A percentile compares a stretch with the other conserved stretches of the same genome.
Evolutionary conservation across 75 land plant species (phyloP).

Genomic region (Pinus taeda): DNA sequence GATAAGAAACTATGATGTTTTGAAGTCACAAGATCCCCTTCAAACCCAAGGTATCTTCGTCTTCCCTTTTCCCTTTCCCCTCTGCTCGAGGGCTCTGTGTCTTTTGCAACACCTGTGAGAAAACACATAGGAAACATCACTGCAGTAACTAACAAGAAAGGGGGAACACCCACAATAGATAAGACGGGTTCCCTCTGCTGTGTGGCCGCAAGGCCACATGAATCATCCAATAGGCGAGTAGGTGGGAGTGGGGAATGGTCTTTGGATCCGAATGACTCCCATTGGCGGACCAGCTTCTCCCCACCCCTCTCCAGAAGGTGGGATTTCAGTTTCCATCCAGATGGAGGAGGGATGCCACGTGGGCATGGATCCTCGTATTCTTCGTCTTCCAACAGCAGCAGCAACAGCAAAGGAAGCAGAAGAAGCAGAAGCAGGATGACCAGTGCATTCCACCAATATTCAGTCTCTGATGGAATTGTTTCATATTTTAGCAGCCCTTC

Average conservation of each 20-base stretch:
- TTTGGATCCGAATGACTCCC: constrained; percentile 52
- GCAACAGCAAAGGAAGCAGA: constrained; percentile 46
- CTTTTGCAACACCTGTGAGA: too few relatives aligned
- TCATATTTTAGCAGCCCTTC: constrained; percentile 56
- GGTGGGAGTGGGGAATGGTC: constrained; percentile 41
- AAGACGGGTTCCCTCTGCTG: constrained; percentile 45
- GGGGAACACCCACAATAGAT: constrained; percentile 16
- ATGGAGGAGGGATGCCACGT: constrained; percentile 18
- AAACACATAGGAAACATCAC: too few relatives aligned
- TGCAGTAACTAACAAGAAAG: too few relatives aligned
- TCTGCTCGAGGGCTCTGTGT: too few relatives aligned
- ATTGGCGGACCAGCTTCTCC: constrained; percentile 73
- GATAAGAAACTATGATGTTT: too few relatives aligned
- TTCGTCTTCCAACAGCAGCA: constrained; percentile 26
- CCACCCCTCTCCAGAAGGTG: constrained; percentile 52
- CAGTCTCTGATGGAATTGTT: constrained; percentile 39
- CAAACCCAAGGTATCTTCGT: too few relatives aligned
- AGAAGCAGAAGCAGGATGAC: constrained; percentile 8
- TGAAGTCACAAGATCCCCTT: too few relatives aligned
- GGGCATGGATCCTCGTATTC: constrained; percentile 40
- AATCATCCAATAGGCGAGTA: constrained; percentile 11
- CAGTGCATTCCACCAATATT: constrained; percentile 18
- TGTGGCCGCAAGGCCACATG: constrained; percentile 49
- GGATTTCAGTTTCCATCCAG: constrained; percentile 39
- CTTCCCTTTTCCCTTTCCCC: too few relatives aligned